Evolutionary conservation across 768 basidiomycete species (phyloP), one percentile per base, ranked within the genome.

Genomic region (Auriscalpium orientale): DNA sequence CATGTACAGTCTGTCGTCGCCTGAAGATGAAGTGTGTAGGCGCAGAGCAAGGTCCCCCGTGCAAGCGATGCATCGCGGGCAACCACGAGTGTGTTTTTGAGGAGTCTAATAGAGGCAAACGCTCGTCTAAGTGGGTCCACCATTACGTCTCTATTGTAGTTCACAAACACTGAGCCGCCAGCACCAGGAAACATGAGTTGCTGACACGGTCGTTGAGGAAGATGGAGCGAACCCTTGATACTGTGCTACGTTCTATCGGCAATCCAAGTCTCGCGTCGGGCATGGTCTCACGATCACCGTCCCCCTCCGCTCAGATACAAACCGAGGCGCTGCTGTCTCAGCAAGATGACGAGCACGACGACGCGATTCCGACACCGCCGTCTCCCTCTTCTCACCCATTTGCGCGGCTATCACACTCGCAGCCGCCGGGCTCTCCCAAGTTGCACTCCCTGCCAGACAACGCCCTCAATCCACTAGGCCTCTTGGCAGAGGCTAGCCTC

Each of bases 11-110:
- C 11, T 95, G 93, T 68, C 82, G 93, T 20, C 85, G 91, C 22
- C 78, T 94, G 35, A 95, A 94, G 73, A 94, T 91, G 92, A 94
- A 91, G 66, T 94, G 91, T 56, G 88, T 91, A 8, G 89, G 89
- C 36, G 91, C 89, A 2, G 93, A 94, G 68, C 81, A 92, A 43
- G 93, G 92, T 0, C 89, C 89, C 0, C 91, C 93, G 0, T 97
- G 93, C 74, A 95, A 93, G 65, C 85, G 93, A 20, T 97, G 93
- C 64, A 71, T 74, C 47, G 65, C 83, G 0, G 86, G 89, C 18
- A 82, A 82, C 61, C 89, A 95, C 65, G 91, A 95, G 63, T 99
- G 97, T 66, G 82, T 97, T 46, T 98, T 99, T 60, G 94, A 98
- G 72, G 95, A 98, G 68, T 92, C 89, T 2, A 95, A 98, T 68